These are phyloP conservation scores for Lentinula sp. DNA, from an alignment of 768 basidiomycete genomes.

Conservation along the genomic window DNA sequence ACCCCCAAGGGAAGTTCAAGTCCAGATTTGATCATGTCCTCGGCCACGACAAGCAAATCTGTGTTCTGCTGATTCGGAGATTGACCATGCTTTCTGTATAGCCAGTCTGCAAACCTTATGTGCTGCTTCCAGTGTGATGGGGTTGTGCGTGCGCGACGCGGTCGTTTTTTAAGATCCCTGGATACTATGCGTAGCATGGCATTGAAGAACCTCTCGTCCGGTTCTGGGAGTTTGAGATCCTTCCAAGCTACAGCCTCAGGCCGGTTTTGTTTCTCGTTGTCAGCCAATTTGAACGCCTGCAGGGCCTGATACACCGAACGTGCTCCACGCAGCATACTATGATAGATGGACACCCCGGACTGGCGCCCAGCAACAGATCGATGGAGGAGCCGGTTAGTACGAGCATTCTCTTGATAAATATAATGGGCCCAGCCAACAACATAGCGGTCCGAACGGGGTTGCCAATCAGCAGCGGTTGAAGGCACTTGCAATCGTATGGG, in stretches of 20 bases:
- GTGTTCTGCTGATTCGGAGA: conserved; percentile 22
- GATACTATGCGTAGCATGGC: conserved; percentile 44
- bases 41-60: conserved; percentile 27
- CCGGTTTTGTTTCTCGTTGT: conserved; percentile 5
- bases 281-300: conserved; percentile 13
- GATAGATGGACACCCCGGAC: background rate
- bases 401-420: background rate
- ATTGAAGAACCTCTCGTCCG: conserved; percentile 68
- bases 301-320: conserved; percentile 17
- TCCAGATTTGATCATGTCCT: conserved; percentile 33
- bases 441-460: conserved; percentile 21
- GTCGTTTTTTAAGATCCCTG: background rate
- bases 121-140: conserved; percentile 14
- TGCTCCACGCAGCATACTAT: conserved; percentile 7
- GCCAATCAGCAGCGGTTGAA: conserved; percentile 14
- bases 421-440: conserved; percentile 20
- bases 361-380: background rate
- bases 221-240: conserved; percentile 28
- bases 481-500: background rate
- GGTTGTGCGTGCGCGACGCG: background rate
- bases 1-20: conserved; percentile 33
- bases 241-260: background rate
- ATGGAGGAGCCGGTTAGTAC: background rate
- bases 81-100: conserved; percentile 21
- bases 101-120: conserved; percentile 18